Conservation (phyloP, 2,329 filamentous ascomycete genomes). For the Diaporthe caulivora region DNA sequence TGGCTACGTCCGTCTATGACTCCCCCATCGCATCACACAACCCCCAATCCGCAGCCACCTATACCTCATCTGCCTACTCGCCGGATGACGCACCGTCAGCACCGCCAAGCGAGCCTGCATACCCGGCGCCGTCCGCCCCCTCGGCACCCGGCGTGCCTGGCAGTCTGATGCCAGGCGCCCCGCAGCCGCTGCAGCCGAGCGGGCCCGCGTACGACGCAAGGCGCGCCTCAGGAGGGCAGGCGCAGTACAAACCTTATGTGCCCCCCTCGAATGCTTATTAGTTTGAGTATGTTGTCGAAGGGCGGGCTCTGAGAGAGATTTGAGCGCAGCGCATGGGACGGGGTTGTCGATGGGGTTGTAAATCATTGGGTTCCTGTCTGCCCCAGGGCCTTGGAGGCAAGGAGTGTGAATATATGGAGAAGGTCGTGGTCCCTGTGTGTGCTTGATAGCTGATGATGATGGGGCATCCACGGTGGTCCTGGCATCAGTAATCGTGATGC, state of each 20-base stretch:
- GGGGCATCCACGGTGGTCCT: background rate
- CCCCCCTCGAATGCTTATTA: constrained; percentile 52
- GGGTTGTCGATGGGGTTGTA: background rate
- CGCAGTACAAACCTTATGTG: constrained; percentile 72
- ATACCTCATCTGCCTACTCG: constrained; percentile 61
- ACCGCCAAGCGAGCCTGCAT: constrained; percentile 51
- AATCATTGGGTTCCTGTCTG: too few species aligned
- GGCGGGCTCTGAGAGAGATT: background rate
- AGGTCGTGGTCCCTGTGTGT: background rate
- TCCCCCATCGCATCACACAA: constrained; percentile 73
- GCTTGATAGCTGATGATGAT: background rate
- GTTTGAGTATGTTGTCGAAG: background rate
- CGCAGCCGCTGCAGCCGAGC: constrained; percentile 59
- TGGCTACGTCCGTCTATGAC: constrained; percentile 83
- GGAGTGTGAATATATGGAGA: background rate
- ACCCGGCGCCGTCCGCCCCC: constrained; percentile 43
- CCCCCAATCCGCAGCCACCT: constrained; percentile 57
- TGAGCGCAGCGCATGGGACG: background rate
- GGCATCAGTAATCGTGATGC: constrained; percentile 2
- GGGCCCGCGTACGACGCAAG: constrained; percentile 62
- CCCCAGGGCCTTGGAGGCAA: too few species aligned
- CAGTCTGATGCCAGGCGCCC: constrained; percentile 50
- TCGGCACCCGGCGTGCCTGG: constrained; percentile 43
- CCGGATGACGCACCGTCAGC: constrained; percentile 57
- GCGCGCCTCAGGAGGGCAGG: constrained; percentile 56